Percentiles rank a stretch among this genome's conserved stretches.
phyloP scores from a whole-genome alignment of 2,329 filamentous ascomycete genomes.

The Chaetothyriales sp. region DNA sequence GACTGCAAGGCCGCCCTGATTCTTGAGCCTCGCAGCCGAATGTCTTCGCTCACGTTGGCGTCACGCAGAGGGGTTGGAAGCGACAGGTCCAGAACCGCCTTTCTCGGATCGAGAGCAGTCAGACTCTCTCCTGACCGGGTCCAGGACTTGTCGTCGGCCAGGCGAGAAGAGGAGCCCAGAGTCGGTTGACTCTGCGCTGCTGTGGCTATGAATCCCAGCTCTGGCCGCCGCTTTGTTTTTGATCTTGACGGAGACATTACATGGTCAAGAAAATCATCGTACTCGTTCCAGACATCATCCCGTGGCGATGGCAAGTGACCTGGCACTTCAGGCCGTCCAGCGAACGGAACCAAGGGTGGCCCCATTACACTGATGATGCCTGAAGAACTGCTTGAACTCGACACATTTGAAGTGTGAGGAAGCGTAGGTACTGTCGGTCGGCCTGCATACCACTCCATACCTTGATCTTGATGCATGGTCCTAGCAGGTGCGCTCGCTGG shows the following conservation, averaged over 20 bases:
- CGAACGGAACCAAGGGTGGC: slow-evolving; percentile 5
- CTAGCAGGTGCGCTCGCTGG: slow-evolving; percentile 22
- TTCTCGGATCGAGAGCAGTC: not conserved
- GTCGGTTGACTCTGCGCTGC: not conserved
- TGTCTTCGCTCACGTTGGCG: slow-evolving; percentile 10
- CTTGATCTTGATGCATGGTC: not conserved
- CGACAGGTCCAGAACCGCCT: not conserved
- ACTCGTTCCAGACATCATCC: slow-evolving; percentile 90
- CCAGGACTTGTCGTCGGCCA: not conserved
- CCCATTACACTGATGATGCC: slow-evolving; percentile 39
- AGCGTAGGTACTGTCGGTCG: not conserved
- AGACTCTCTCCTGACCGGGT: not conserved
- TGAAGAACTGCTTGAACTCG: slow-evolving; percentile 49
- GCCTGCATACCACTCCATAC: not conserved
- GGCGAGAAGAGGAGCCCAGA: not conserved
- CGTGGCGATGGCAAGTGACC: not conserved
- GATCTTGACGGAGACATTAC: slow-evolving; percentile 35
- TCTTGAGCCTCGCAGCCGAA: slow-evolving; percentile 33
- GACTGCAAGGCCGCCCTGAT: slow-evolving; percentile 37
- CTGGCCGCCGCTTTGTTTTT: not conserved
- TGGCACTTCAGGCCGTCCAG: not conserved
- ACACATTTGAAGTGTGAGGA: slow-evolving; percentile 51
- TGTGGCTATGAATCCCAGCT: not conserved
- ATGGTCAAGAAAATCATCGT: slow-evolving; percentile 72
- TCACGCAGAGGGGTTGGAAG: slow-evolving; percentile 1